These are phyloP conservation scores for Yarrowia alimentaria DNA, from an alignment of 805 yeast genomes.

Conservation along the genomic window DNA sequence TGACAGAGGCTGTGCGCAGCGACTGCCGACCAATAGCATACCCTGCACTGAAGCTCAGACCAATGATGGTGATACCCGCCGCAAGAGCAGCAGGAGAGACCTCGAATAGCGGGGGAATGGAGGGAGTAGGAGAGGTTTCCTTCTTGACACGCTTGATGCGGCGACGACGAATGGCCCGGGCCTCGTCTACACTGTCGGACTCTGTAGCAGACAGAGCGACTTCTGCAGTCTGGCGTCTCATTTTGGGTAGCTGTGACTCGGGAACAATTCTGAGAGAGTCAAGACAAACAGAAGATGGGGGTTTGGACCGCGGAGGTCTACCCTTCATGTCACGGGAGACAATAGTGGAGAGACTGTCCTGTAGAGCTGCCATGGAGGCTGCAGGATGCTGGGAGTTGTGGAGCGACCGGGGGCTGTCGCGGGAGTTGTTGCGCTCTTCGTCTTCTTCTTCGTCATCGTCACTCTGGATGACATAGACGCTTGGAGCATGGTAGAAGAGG, in stretches of 20 bases:
- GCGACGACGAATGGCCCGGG: not conserved
- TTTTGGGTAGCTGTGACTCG: constrained; percentile 19
- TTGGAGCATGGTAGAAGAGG: constrained; percentile 20
- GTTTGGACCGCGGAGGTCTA: not conserved
- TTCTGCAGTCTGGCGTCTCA: constrained; percentile 1
- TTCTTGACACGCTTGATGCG: constrained; percentile 10
- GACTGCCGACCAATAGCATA: constrained; percentile 32
- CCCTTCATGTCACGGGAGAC: constrained; percentile 17
- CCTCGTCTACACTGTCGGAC: constrained; percentile 10
- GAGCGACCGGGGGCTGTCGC: constrained; percentile 13
- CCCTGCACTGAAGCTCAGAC: constrained; percentile 34
- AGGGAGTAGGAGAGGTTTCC: not conserved
- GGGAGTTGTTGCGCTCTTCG: constrained; percentile 1
- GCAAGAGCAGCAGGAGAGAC: constrained; percentile 14
- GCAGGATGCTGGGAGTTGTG: not conserved
- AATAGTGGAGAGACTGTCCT: constrained; percentile 12
- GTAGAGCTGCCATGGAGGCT: constrained; percentile 20
- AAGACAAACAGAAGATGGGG: constrained; percentile 11
- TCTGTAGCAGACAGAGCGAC: constrained; percentile 11
- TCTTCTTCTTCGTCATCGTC: constrained; percentile 15
- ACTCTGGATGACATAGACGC: constrained; percentile 17
- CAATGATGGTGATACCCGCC: constrained; percentile 31
- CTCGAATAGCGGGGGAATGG: not conserved
- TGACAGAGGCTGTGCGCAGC: constrained; percentile 10
- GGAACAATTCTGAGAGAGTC: constrained; percentile 19